Evolutionary conservation across 805 yeast species (phyloP).

Genomic region (Ogataea thermomethanolica): DNA sequence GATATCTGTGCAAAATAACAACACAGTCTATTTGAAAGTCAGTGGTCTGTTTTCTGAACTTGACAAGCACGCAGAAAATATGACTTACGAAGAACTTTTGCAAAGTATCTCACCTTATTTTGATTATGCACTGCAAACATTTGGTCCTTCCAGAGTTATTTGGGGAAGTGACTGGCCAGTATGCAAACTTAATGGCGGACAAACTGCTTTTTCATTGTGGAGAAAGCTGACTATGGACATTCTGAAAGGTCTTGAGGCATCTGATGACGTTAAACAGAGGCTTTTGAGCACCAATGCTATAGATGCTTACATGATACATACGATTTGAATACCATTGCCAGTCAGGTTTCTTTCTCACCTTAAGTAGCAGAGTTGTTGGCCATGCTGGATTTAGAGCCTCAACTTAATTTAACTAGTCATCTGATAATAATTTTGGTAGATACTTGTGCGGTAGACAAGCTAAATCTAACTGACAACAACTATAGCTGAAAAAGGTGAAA

Average conservation of each 20-base stretch:
- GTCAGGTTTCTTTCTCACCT: not conserved
- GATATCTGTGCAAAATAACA: conserved; percentile 1
- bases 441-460: not conserved
- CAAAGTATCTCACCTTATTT: conserved; percentile 34
- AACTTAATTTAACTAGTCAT: not conserved
- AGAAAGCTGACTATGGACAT: not conserved
- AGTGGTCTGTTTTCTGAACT: conserved; percentile 16
- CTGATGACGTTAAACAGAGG: not conserved
- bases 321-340: not conserved
- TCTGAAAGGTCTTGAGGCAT: not conserved
- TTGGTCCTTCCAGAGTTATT: conserved; percentile 37
- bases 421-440: not conserved
- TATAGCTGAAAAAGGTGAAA: not conserved
- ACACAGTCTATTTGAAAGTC: conserved; percentile 10
- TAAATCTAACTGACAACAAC: not conserved
- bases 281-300: not conserved
- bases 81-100: conserved; percentile 10
- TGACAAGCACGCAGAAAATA: conserved; percentile 1
- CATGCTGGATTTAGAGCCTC: not conserved
- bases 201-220: not conserved
- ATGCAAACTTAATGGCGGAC: not conserved
- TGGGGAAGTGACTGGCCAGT: conserved; percentile 1
- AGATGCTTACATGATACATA: not conserved
- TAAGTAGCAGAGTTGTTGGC: not conserved
- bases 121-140: conserved; percentile 35